A percentile compares a stretch with the other conserved stretches of the same genome.
Evolutionary conservation across 1,284 basidiomycete species (phyloP).

Genomic region (Cryptococcus deneoformans): DNA sequence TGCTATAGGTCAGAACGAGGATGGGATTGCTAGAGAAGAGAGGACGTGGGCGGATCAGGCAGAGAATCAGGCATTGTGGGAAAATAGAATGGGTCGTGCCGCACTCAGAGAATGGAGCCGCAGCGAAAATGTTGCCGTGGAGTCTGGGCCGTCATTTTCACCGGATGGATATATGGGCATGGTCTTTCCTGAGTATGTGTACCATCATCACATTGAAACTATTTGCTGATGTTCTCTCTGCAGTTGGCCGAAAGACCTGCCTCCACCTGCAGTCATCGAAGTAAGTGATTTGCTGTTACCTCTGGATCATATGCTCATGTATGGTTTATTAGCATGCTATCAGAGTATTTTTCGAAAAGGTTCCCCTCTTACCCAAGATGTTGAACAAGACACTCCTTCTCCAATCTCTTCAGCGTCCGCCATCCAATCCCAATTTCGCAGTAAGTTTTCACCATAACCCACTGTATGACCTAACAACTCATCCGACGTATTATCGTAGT

Average conservation of each 20-base stretch:
- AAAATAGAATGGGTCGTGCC: too few relatives aligned
- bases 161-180: slow-evolving; percentile 5
- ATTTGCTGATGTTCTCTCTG: not conserved
- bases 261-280: slow-evolving; percentile 29
- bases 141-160: not conserved
- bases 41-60: too few relatives aligned
- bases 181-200: slow-evolving; percentile 31
- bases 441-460: slow-evolving; percentile 20
- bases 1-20: too few relatives aligned
- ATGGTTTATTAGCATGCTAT: slow-evolving; percentile 24
- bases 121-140: too few relatives aligned
- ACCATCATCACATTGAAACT: too few relatives aligned
- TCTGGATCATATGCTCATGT: not conserved
- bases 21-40: too few relatives aligned
- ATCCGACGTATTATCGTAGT: not conserved
- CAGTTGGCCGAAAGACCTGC: slow-evolving; percentile 41
- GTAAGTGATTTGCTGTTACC: slow-evolving; percentile 10
- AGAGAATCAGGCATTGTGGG: too few relatives aligned
- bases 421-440: slow-evolving; percentile 33
- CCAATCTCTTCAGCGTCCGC: slow-evolving; percentile 28
- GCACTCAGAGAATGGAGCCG: too few relatives aligned
- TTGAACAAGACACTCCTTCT: slow-evolving; percentile 29
- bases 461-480: too few relatives aligned
- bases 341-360: slow-evolving; percentile 39
- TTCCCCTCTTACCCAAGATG: slow-evolving; percentile 37